Percentiles rank a stretch among this genome's conserved stretches.
Evolutionary conservation across 257 asterid genomes (phyloP).

Genomic region (Agastache rugosa): DNA sequence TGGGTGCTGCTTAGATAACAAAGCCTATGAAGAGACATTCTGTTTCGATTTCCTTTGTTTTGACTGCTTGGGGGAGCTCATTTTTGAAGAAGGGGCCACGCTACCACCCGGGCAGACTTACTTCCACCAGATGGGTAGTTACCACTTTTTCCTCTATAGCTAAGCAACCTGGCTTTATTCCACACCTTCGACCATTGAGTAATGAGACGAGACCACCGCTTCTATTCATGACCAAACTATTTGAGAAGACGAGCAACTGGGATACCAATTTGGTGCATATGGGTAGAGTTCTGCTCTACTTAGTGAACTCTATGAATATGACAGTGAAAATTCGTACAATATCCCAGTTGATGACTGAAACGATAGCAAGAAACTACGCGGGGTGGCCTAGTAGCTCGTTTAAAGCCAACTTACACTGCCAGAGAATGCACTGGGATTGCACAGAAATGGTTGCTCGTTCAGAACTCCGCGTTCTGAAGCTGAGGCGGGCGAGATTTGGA

Average conservation of each 20-base stretch:
- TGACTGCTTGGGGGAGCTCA: constrained; percentile 48
- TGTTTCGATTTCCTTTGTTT: constrained; percentile 51
- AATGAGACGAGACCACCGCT: no score
- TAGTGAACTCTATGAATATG: not conserved
- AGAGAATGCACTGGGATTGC: not conserved
- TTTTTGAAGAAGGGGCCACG: constrained; percentile 40
- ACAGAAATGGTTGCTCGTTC: not conserved
- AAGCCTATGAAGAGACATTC: constrained; percentile 67
- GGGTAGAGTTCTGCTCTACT: not conserved
- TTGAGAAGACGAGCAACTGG: not conserved
- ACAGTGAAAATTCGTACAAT: not conserved
- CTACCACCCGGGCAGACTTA: constrained; percentile 34
- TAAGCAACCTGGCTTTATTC: constrained; percentile 25
- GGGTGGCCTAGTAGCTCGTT: not conserved
- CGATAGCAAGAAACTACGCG: not conserved
- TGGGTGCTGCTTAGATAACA: constrained; percentile 72
- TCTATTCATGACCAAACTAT: not conserved
- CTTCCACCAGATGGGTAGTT: constrained; percentile 41
- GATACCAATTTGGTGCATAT: not conserved
- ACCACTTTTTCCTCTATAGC: constrained; percentile 52
- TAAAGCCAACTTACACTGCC: not conserved
- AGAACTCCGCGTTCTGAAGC: not conserved
- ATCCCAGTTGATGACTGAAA: not conserved
- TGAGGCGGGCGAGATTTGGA: not conserved
- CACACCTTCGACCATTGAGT: not conserved